These are phyloP conservation scores for Pichia cabralensis DNA, from an alignment of 805 yeast species.

Conservation along the genomic window DNA sequence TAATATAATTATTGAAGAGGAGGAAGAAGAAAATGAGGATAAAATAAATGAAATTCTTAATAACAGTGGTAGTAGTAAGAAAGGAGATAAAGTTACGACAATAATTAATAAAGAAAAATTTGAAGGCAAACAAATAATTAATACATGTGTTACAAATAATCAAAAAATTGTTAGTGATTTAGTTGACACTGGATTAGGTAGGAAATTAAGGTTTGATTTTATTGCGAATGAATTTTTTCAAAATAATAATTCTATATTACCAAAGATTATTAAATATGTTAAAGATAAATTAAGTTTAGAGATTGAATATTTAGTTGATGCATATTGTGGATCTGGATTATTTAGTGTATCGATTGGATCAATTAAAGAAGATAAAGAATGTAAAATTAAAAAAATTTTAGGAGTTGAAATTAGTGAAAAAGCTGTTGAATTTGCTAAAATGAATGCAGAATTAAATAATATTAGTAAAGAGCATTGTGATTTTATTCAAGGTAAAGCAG, in stretches of 20 bases:
- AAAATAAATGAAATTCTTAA: slow-evolving; percentile 27
- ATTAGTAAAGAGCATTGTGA: slow-evolving; percentile 54
- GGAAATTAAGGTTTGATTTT: slow-evolving; percentile 58
- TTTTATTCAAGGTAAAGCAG: slow-evolving; percentile 89
- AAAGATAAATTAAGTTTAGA: slow-evolving; percentile 45
- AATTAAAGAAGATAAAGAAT: slow-evolving; percentile 27
- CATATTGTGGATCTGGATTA: slow-evolving; percentile 93
- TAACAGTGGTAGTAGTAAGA: too few relatives aligned
- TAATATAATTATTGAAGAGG: slow-evolving; percentile 31
- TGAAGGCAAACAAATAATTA: slow-evolving; percentile 26
- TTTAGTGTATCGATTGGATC: slow-evolving; percentile 77
- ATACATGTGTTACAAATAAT: slow-evolving; percentile 70
- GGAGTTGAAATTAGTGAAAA: slow-evolving; percentile 95
- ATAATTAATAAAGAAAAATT: slow-evolving; percentile 16
- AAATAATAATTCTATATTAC: slow-evolving; percentile 86
- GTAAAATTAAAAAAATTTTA: slow-evolving; percentile 70
- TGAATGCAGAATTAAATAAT: slow-evolving; percentile 68
- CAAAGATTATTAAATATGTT: slow-evolving; percentile 74
- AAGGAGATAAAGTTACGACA: too few relatives aligned
- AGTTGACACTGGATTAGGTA: slow-evolving; percentile 39
- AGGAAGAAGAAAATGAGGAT: slow-evolving; percentile 26
- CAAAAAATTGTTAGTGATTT: slow-evolving; percentile 74
- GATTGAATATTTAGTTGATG: slow-evolving; percentile 68
- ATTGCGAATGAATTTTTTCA: slow-evolving; percentile 96
- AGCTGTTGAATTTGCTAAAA: slow-evolving; percentile 77